These are phyloP conservation scores for Fistulinella cinereoalba DNA, from an alignment of 1,284 basidiomycete genomes.

Conservation along the genomic window DNA sequence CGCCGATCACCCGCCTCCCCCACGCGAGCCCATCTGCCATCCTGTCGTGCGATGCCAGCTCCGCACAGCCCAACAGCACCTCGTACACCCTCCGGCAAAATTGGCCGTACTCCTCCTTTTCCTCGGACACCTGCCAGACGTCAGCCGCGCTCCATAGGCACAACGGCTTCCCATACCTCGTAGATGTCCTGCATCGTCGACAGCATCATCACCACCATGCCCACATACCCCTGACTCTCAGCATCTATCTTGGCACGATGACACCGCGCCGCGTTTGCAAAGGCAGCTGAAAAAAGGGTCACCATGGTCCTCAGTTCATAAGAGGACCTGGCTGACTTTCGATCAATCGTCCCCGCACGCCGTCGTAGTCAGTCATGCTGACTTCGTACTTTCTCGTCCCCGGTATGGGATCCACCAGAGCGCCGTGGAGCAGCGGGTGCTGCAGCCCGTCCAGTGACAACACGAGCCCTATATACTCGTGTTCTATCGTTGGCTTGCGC, in stretches of 20 bases:
- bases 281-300: constrained; percentile 17
- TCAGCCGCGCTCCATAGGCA: no score
- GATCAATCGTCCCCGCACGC: constrained; percentile 23
- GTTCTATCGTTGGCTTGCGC: constrained; percentile 52
- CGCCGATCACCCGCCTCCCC: constrained; percentile 4
- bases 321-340: constrained; percentile 21
- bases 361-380: constrained; percentile 13
- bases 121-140: no score
- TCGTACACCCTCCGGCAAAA: constrained; percentile 25
- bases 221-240: constrained; percentile 28
- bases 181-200: constrained; percentile 33
- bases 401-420: constrained; percentile 23
- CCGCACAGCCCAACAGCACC: constrained; percentile 13
- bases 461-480: constrained; percentile 53
- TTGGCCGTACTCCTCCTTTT: constrained; percentile 17
- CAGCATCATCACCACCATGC: constrained; percentile 31
- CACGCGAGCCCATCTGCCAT: constrained; percentile 22
- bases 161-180: constrained; percentile 14
- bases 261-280: constrained; percentile 24
- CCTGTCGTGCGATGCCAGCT: constrained; percentile 24
- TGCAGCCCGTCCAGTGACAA: constrained; percentile 51
- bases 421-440: constrained; percentile 48
- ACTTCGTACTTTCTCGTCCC: constrained; percentile 26
- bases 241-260: constrained; percentile 21
- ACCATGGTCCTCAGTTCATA: background rate